phyloP scores from a whole-genome alignment of 441 rosid species.

The Erodium trifolium region DNA sequence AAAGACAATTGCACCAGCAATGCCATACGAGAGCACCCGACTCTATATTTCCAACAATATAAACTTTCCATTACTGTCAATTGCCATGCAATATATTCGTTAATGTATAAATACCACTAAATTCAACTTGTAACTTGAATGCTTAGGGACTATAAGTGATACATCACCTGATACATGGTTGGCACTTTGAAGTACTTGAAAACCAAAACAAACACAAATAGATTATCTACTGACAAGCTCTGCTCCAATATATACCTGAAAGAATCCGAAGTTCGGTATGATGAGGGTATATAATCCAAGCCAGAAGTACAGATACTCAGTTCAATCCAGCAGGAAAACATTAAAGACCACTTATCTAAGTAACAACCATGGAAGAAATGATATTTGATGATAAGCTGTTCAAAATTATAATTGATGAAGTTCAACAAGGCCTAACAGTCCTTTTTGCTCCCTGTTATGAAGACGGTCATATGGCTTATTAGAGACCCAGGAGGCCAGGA shows the following conservation, averaged over 20 bases:
- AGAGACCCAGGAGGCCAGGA: not conserved
- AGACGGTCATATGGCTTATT: not conserved
- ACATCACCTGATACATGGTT: conserved; percentile 60
- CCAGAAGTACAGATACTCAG: not conserved
- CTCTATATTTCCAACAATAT: conserved; percentile 40
- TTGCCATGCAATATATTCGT: conserved; percentile 12
- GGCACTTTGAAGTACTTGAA: conserved; percentile 95
- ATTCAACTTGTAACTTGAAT: conserved; percentile 1
- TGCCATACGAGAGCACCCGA: conserved; percentile 77
- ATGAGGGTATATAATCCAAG: too few relatives aligned
- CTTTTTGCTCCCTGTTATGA: not conserved
- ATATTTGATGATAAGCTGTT: not conserved
- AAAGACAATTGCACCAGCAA: conserved; percentile 78
- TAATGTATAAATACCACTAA: conserved; percentile 3
- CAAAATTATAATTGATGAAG: not conserved
- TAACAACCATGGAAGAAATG: not conserved
- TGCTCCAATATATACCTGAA: conserved; percentile 91
- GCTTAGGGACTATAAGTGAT: conserved; percentile 14
- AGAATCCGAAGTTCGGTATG: conserved; percentile 15
- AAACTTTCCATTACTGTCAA: conserved; percentile 16
- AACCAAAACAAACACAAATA: conserved; percentile 80
- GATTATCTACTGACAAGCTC: conserved; percentile 92
- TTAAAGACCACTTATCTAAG: not conserved
- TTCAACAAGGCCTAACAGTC: not conserved
- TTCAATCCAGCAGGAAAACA: not conserved